Evolutionary conservation across 768 basidiomycete genomes (phyloP), one percentile per base, ranked within the genome.

Genomic region (Baorangia bicolor): DNA sequence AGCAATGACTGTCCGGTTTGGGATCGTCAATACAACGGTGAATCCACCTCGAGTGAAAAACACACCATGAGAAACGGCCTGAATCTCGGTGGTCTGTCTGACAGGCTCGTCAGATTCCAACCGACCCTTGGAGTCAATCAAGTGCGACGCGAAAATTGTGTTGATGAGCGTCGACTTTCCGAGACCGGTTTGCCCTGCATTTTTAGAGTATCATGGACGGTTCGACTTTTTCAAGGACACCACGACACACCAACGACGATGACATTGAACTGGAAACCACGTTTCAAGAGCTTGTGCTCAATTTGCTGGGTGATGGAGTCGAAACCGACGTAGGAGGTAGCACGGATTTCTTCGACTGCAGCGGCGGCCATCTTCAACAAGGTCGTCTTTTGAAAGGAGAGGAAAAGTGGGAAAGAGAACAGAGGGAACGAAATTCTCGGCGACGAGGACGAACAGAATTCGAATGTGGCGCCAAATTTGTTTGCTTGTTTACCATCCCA

Each of bases 81-180:
- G 92, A 70, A 99, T 98, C 69, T 98, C 95, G 18, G 97, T 98
- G 12, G 96, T 99, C 77, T 94, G 91, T 64, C 94, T 85, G 39
- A 95, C 88, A 13, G 92, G 88, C 65, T 94, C 92, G 56, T 95
- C 90, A 10, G 92, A 75, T 57, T 88, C 83, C 61, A 94, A 76
- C 27, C 97, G 90, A 34, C 97, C 96, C 81, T 99, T 98, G 37
- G 94, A 92, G 78, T 97, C 95, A 67, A 98, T 89, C 72, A 99
- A 83, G 78, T 98, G 96, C 53, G 94, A 96, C 57, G 97, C 96
- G 71, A 99, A 99, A 74, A 99, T 92, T 45, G 96, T 98, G 83
- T 98, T 98, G 73, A 98, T 93, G 68, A 99, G 80, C 42, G 96
- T 99, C 68, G 94, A 97, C 80, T 99, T 99, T 72, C 96, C 96